Evolutionary conservation across 208 protist species (phyloP).

Genomic region (Crithidia bombi): DNA sequence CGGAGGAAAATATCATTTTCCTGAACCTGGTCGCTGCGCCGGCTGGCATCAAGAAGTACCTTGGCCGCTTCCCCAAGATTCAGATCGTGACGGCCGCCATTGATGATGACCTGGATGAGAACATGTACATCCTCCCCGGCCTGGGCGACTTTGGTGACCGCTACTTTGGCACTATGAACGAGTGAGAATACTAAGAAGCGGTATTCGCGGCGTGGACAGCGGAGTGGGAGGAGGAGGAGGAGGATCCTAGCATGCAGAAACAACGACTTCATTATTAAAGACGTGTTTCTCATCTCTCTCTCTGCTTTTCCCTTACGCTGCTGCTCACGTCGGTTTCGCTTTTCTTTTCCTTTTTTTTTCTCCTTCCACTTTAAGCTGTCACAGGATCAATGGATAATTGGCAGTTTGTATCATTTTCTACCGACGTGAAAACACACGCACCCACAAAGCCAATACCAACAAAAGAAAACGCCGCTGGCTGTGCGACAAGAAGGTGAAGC

Average conservation of each 20-base stretch:
- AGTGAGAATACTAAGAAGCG: slow-evolving; percentile 26
- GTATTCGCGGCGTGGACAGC: no score
- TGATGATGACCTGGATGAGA: slow-evolving; percentile 91
- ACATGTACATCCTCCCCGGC: slow-evolving; percentile 96
- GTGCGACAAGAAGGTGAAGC: no score
- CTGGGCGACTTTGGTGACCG: slow-evolving; percentile 97
- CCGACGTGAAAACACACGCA: no score
- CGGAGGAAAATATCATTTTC: slow-evolving; percentile 96
- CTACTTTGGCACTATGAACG: slow-evolving; percentile 93
- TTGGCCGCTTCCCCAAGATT: slow-evolving; percentile 76
- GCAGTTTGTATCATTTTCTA: no score
- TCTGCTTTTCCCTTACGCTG: neutral
- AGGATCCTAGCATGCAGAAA: no score
- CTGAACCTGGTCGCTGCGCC: slow-evolving; percentile 94
- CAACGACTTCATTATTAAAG: no score
- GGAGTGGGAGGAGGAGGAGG: no score
- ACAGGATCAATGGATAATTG: no score
- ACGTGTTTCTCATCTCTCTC: neutral
- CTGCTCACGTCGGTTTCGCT: neutral
- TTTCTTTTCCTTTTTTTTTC: neutral
- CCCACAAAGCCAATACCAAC: no score
- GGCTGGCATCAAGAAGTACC: slow-evolving; percentile 80
- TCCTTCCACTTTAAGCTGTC: neutral
- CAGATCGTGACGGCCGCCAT: slow-evolving; percentile 93
- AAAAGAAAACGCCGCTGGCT: no score